phyloP scores from a whole-genome alignment of 1,139 yeast species.

The Taphrina wiesneri region DNA sequence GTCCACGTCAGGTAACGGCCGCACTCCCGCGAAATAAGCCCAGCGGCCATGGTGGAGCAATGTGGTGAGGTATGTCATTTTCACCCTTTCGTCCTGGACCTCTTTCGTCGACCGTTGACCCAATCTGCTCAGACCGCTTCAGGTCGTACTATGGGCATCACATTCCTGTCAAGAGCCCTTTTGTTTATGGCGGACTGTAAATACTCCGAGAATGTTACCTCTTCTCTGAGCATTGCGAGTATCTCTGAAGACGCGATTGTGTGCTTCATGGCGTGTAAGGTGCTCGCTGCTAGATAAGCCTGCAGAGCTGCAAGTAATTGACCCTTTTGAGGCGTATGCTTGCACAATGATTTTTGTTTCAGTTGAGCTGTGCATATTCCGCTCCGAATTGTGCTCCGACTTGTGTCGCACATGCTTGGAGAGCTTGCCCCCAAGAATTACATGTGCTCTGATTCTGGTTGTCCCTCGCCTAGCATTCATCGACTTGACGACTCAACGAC shows the following conservation, averaged over 20 bases:
- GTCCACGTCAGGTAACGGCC: conserved; percentile 2
- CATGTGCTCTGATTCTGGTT: too few relatives aligned
- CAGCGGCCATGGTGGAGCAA: background rate
- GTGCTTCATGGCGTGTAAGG: background rate
- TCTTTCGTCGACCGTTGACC: conserved; percentile 4
- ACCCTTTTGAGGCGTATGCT: background rate
- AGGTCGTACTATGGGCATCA: background rate
- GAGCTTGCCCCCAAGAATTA: too few relatives aligned
- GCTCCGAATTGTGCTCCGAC: background rate
- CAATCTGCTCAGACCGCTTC: background rate
- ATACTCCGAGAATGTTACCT: background rate
- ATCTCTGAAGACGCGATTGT: background rate
- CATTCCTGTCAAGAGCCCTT: background rate
- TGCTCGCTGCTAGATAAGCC: too few relatives aligned
- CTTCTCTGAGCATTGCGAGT: background rate
- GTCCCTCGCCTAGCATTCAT: background rate
- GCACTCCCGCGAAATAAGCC: background rate
- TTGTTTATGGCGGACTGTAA: background rate
- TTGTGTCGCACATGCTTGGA: background rate
- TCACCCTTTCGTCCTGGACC: background rate
- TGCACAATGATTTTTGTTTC: background rate
- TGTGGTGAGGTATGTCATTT: background rate
- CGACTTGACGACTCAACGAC: too few relatives aligned
- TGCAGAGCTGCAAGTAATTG: too few relatives aligned
- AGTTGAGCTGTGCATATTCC: background rate